Evolutionary conservation across 345 rosid genomes (phyloP), one percentile per base, ranked within the genome.

Genomic region (Excoecaria cochinchinensis): DNA sequence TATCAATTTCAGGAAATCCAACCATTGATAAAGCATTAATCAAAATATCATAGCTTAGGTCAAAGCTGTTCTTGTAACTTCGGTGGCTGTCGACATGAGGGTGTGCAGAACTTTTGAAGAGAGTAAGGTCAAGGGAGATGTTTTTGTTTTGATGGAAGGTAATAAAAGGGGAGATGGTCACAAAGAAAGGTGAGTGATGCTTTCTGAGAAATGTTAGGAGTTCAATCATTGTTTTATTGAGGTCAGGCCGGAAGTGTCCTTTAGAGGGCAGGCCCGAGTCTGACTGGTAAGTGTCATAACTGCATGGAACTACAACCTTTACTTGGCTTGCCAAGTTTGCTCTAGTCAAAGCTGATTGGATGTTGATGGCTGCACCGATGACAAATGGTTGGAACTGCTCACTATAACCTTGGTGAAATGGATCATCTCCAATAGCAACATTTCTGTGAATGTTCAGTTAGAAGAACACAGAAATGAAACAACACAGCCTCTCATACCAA

Each of bases 391-490:
- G 88, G 84, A 87, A 94, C 74, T 87, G 93, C 71, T 90, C 86
- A 8, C 90, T 87, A 63, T 90, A 84, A 69, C 85, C 86, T 70
- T 40, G 86, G 42, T 79, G 90, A 85, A 94, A 92, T 31, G 97
- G 92, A 61, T 94, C 98, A 71, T 94, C 93, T 72, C 98, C 97
- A 72, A 92, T 86, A 57, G 97, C 90, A 79, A 94, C 81, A 52
- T 90, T 86, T 88, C 97, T 94, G 84, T 9, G 81, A 75, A 75
- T 22, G 13, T 51, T 72, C 31, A 40, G 46, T 70, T 73, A 51
- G 74, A 72, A 51, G 42, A 63, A 38, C 8, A 72, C 14, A 17
- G 4, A 67, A 74, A 58, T 5, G 51, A 57, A 64, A 25, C 46
- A 79, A 71, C 48, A 62, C 4, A 42, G 22, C 31, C 60, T 24